Percentiles rank a stretch among this genome's conserved stretches.
Evolutionary conservation across 768 basidiomycete species (phyloP).

Genomic region (Gelatoporia subvermispora): DNA sequence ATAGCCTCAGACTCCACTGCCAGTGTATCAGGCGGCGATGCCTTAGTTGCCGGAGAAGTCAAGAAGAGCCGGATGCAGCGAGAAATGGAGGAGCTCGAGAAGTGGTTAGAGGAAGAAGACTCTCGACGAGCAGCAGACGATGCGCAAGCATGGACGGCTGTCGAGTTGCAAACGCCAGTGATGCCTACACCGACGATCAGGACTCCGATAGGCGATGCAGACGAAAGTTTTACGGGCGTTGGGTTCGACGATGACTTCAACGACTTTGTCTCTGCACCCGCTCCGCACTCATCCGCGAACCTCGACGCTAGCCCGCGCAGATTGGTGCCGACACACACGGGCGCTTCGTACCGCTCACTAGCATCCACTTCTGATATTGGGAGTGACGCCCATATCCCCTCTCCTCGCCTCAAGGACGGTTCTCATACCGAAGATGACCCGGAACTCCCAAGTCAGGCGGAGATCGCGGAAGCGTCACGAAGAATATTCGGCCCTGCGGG

Average conservation of each 20-base stretch:
- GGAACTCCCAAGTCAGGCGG: slow-evolving; percentile 24
- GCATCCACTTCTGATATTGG: slow-evolving; percentile 60
- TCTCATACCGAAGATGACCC: slow-evolving; percentile 8
- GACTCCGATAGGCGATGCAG: slow-evolving; percentile 9
- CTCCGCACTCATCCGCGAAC: slow-evolving; percentile 2
- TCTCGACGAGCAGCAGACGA: slow-evolving; percentile 15
- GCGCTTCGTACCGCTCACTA: slow-evolving; percentile 43
- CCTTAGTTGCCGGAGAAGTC: slow-evolving; percentile 5
- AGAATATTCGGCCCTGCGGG: slow-evolving; percentile 24
- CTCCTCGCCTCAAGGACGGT: neutral
- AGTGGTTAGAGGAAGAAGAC: slow-evolving; percentile 56
- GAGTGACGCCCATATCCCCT: slow-evolving; percentile 30
- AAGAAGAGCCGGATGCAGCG: slow-evolving; percentile 33
- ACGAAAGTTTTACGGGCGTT: slow-evolving; percentile 1
- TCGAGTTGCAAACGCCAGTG: slow-evolving; percentile 8
- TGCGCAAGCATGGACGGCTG: slow-evolving; percentile 18
- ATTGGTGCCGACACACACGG: slow-evolving; percentile 23
- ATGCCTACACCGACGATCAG: slow-evolving; percentile 15
- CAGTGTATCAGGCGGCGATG: slow-evolving; percentile 12
- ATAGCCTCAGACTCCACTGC: slow-evolving; percentile 16
- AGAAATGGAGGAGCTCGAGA: slow-evolving; percentile 56
- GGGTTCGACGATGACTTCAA: slow-evolving; percentile 81
- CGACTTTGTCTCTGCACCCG: slow-evolving; percentile 63
- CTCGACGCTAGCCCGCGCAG: slow-evolving; percentile 5
- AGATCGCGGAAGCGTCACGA: slow-evolving; percentile 26